Evolutionary conservation across 148 eudicot genomes (phyloP).

Genomic region (Oxyria digyna): DNA sequence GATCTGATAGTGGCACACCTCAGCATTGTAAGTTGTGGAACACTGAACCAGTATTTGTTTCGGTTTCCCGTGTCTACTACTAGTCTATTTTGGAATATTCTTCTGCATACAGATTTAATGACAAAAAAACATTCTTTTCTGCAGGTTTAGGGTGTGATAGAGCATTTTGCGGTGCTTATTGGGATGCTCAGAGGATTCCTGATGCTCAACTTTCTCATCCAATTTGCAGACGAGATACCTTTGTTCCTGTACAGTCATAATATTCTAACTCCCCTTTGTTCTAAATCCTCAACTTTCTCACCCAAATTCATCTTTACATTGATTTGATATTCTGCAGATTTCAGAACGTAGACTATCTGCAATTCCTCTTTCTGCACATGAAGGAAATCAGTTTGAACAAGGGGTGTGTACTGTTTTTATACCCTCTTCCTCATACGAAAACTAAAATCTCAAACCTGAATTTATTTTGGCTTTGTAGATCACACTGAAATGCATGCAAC

Average conservation of each 20-base stretch:
- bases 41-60: neutral
- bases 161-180: slow-evolving; percentile 90
- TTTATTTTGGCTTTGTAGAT: slow-evolving; percentile 31
- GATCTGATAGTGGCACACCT: slow-evolving; percentile 40
- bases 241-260: slow-evolving; percentile 50
- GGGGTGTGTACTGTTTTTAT: slow-evolving; percentile 27
- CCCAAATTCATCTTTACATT: neutral
- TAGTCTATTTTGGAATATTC: neutral
- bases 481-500: slow-evolving; percentile 67
- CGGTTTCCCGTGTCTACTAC: neutral
- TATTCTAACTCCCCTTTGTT: neutral
- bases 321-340: slow-evolving; percentile 26
- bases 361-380: slow-evolving; percentile 62
- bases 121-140: neutral
- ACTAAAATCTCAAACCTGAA: neutral
- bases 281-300: neutral
- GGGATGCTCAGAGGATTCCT: slow-evolving; percentile 46
- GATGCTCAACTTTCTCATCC: slow-evolving; percentile 29
- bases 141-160: slow-evolving; percentile 87
- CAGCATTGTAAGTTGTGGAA: slow-evolving; percentile 51
- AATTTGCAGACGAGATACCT: slow-evolving; percentile 49
- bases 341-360: slow-evolving; percentile 33
- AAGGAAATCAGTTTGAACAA: slow-evolving; percentile 72
- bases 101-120: neutral
- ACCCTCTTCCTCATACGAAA: neutral